Conservation (phyloP, 495 filamentous ascomycete genomes). For the Talaromyces trachyspermus region DNA sequence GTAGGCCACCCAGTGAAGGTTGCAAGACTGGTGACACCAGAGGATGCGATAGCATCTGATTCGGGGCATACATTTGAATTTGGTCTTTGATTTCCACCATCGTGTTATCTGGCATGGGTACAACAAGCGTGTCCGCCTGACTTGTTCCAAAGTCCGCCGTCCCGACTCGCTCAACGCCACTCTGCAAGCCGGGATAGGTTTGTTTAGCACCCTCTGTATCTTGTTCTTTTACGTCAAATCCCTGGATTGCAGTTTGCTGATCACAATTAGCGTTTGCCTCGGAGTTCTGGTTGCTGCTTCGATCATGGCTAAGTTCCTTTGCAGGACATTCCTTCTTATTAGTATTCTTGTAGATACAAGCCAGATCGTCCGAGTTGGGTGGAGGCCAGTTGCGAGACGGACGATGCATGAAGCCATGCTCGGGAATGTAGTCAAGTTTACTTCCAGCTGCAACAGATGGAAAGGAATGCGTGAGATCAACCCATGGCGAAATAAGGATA, state of each 20-base stretch:
- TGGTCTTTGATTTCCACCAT: constrained; percentile 75
- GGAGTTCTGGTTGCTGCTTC: no score
- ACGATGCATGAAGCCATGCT: constrained; percentile 76
- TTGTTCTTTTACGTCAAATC: constrained; percentile 31
- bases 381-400: constrained; percentile 89
- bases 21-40: constrained; percentile 84
- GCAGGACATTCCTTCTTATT: constrained; percentile 25
- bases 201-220: constrained; percentile 13
- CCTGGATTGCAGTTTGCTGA: constrained; percentile 30
- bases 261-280: no score
- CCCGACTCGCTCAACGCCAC: constrained; percentile 16
- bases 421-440: constrained; percentile 77
- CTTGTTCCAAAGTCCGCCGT: constrained; percentile 14
- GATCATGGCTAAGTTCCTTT: constrained; percentile 17
- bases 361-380: constrained; percentile 65
- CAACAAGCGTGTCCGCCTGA: constrained; percentile 40
- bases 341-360: constrained; percentile 30
- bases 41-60: constrained; percentile 77
- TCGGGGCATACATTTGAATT: constrained; percentile 91
- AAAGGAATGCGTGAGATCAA: constrained; percentile 88
- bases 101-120: constrained; percentile 63
- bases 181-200: constrained; percentile 30
- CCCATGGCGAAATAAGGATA: constrained; percentile 88
- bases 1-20: constrained; percentile 78
- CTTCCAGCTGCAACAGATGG: constrained; percentile 72